Conservation (phyloP, 495 filamentous ascomycete species). For the Symbiotaphrina buchneri region DNA sequence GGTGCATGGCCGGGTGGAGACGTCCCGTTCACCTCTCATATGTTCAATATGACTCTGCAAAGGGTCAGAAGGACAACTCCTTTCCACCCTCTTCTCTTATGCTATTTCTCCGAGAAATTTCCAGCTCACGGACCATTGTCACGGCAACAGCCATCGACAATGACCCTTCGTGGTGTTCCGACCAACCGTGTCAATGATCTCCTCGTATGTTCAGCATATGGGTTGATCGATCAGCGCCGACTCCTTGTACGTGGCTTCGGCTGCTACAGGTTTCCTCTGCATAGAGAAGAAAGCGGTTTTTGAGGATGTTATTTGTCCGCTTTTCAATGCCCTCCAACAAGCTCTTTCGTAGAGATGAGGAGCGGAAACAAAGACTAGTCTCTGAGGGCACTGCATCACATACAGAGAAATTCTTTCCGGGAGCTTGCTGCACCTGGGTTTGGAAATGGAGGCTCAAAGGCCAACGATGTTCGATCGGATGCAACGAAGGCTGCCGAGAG, state of each 20-base stretch:
- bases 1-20: slow-evolving; percentile 10
- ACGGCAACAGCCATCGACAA: slow-evolving; percentile 28
- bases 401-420: slow-evolving; percentile 28
- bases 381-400: slow-evolving; percentile 55
- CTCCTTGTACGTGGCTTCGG: slow-evolving; percentile 6
- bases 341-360: slow-evolving; percentile 11
- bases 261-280: slow-evolving; percentile 1
- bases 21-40: slow-evolving; percentile 21
- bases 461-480: slow-evolving; percentile 9
- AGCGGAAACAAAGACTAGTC: slow-evolving; percentile 85
- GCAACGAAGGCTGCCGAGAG: neutral
- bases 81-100: slow-evolving; percentile 19
- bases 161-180: slow-evolving; percentile 18
- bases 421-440: slow-evolving; percentile 13
- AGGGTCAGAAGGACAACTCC: slow-evolving; percentile 10
- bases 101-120: slow-evolving; percentile 15
- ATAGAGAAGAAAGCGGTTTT: slow-evolving; percentile 45
- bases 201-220: slow-evolving; percentile 25
- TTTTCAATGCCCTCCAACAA: slow-evolving; percentile 32
- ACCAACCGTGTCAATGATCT: slow-evolving; percentile 60
- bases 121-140: slow-evolving; percentile 22
- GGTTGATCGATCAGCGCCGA: slow-evolving; percentile 48
- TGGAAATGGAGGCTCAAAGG: slow-evolving; percentile 13
- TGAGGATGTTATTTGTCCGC: slow-evolving; percentile 69
- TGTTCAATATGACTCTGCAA: slow-evolving; percentile 11